These are phyloP conservation scores for Fusarium xyrophilum DNA, from an alignment of 2,329 filamentous ascomycete genomes.

Conservation along the genomic window DNA sequence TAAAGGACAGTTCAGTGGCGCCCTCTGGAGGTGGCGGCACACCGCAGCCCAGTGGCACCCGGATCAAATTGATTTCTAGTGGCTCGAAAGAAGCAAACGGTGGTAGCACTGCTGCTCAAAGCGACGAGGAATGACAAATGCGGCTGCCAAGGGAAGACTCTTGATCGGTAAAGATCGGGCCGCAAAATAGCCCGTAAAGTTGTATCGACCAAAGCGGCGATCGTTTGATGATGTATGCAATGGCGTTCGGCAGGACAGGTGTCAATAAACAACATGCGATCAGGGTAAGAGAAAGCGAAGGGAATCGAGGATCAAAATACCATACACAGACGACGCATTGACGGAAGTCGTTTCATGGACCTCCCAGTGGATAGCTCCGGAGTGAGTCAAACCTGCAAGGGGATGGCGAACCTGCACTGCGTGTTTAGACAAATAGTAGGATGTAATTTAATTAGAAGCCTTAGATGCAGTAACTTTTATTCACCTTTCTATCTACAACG, in stretches of 20 bases:
- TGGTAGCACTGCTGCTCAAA: slow-evolving; percentile 52
- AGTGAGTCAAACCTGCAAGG: slow-evolving; percentile 31
- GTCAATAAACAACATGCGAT: slow-evolving; percentile 39
- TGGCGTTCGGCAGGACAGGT: slow-evolving; percentile 42
- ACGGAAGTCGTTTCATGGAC: slow-evolving; percentile 16
- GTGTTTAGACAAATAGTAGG: slow-evolving; percentile 46
- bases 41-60: slow-evolving; percentile 66
- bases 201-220: slow-evolving; percentile 26
- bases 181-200: slow-evolving; percentile 17
- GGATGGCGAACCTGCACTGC: slow-evolving; percentile 30
- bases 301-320: slow-evolving; percentile 38
- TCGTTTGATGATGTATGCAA: slow-evolving; percentile 45
- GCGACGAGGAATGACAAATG: slow-evolving; percentile 58
- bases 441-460: slow-evolving; percentile 55
- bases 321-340: slow-evolving; percentile 38
- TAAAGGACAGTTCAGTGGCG: slow-evolving; percentile 49
- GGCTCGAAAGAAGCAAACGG: slow-evolving; percentile 49
- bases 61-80: slow-evolving; percentile 72
- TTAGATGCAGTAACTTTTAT: slow-evolving; percentile 34
- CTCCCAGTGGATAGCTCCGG: slow-evolving; percentile 16
- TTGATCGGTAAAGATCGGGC: slow-evolving; percentile 3
- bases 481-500: not conserved
- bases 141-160: not conserved
- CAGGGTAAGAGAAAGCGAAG: slow-evolving; percentile 36
- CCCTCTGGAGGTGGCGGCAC: slow-evolving; percentile 68